phyloP scores from a whole-genome alignment of 192 early-diverging fungal species.

The Ambispora gerdemannii region DNA sequence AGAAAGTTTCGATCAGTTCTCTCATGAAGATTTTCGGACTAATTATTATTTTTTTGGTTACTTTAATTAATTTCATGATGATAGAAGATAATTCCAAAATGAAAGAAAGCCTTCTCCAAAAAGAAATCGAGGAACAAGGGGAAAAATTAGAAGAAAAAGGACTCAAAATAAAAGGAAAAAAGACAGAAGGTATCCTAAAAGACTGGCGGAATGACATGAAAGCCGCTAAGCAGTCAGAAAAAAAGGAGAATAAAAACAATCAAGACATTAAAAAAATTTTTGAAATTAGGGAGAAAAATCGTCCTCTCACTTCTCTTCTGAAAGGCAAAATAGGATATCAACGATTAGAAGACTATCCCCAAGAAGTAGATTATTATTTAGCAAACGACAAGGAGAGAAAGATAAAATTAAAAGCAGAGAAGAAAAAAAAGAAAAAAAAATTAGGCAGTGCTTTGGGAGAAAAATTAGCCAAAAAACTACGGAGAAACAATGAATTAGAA shows the following conservation, averaged over 20 bases:
- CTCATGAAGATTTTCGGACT: slow-evolving; percentile 13
- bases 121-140: neutral
- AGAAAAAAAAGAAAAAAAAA: neutral
- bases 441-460: neutral
- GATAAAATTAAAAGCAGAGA: neutral
- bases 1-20: slow-evolving; percentile 14
- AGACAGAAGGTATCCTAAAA: neutral
- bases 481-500: slow-evolving; percentile 10
- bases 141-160: neutral
- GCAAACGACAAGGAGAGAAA: neutral
- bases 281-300: neutral
- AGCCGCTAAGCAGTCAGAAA: too few relatives aligned
- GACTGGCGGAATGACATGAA: too few relatives aligned
- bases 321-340: neutral
- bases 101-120: slow-evolving; percentile 3
- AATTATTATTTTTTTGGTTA: slow-evolving; percentile 8
- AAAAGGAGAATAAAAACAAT: too few relatives aligned
- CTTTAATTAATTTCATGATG: neutral
- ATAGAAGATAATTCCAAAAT: slow-evolving; percentile 13
- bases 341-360: neutral
- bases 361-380: slow-evolving; percentile 18
- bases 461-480: neutral
- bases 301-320: neutral
- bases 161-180: slow-evolving; percentile 8
- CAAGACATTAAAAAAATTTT: too few relatives aligned